Conservation (phyloP, 768 basidiomycete genomes). For the Boletus vinaceobasis region DNA sequence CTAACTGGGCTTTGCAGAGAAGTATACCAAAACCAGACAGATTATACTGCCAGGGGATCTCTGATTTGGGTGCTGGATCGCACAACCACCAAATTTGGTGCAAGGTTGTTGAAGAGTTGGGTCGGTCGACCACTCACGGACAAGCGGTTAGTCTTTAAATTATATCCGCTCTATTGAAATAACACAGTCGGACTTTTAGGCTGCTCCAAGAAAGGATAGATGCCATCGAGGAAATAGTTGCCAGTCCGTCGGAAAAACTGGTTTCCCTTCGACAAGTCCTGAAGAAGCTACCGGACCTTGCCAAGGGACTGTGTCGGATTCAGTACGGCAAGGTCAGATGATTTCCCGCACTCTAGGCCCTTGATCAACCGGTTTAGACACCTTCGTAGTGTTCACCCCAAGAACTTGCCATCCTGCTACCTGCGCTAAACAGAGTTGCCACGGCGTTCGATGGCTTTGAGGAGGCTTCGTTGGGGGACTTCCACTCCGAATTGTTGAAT, state of each 20-base stretch:
- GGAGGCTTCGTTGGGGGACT: slow-evolving; percentile 45
- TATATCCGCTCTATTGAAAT: background rate
- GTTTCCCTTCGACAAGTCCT: slow-evolving; percentile 67
- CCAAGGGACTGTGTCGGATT: slow-evolving; percentile 80
- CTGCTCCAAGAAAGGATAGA: slow-evolving; percentile 72
- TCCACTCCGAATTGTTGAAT: slow-evolving; percentile 66
- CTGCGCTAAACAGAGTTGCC: slow-evolving; percentile 71
- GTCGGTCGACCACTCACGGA: slow-evolving; percentile 81
- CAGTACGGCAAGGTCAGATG: slow-evolving; percentile 82
- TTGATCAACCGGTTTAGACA: background rate
- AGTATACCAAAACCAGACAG: slow-evolving; percentile 89
- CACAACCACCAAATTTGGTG: slow-evolving; percentile 87
- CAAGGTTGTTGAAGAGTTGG: slow-evolving; percentile 80
- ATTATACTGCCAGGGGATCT: slow-evolving; percentile 69
- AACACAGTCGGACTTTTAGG: slow-evolving; percentile 37
- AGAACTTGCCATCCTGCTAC: slow-evolving; percentile 73
- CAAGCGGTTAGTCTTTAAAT: slow-evolving; percentile 45
- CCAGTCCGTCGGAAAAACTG: slow-evolving; percentile 58
- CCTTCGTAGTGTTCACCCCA: slow-evolving; percentile 67
- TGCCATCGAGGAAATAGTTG: slow-evolving; percentile 79
- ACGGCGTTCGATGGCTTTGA: slow-evolving; percentile 53
- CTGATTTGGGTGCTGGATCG: slow-evolving; percentile 83
- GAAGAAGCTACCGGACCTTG: slow-evolving; percentile 79
- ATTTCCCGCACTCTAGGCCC: background rate
- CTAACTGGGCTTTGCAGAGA: slow-evolving; percentile 45